Percentiles rank a stretch among this genome's conserved stretches.
These are phyloP conservation scores for Spathaspora girioi DNA, from an alignment of 805 yeast genomes.

Conservation along the genomic window DNA sequence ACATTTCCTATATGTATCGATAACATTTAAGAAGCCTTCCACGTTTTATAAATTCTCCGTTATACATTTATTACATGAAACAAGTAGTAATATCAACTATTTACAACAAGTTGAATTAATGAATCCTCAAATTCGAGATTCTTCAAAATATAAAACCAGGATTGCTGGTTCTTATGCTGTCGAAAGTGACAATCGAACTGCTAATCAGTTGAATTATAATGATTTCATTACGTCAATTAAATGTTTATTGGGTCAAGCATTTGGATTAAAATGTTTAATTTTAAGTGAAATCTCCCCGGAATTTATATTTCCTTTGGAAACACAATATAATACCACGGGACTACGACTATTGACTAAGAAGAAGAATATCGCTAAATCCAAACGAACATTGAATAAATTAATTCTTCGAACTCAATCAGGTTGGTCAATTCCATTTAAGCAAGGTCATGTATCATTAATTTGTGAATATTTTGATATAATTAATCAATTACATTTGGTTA, in stretches of 20 bases:
- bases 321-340: background rate
- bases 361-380: background rate
- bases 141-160: constrained; percentile 17
- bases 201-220: constrained; percentile 16
- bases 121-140: constrained; percentile 30
- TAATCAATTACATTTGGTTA: constrained; percentile 39
- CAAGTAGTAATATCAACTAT: constrained; percentile 20
- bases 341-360: background rate
- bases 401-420: constrained; percentile 42
- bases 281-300: constrained; percentile 48
- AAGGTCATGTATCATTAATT: constrained; percentile 42
- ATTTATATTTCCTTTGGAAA: constrained; percentile 35
- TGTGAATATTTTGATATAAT: constrained; percentile 37
- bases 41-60: constrained; percentile 35
- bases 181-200: constrained; percentile 17
- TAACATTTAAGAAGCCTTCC: constrained; percentile 20
- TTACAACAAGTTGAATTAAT: constrained; percentile 23
- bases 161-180: constrained; percentile 38
- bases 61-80: constrained; percentile 20
- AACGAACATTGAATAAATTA: constrained; percentile 27
- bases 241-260: constrained; percentile 41
- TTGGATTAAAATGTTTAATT: constrained; percentile 39
- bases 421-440: constrained; percentile 50
- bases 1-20: constrained; percentile 31
- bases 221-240: constrained; percentile 21